These are phyloP conservation scores for Pseudopithomyces chartarum DNA, from an alignment of 2,329 filamentous ascomycete species.

Conservation along the genomic window DNA sequence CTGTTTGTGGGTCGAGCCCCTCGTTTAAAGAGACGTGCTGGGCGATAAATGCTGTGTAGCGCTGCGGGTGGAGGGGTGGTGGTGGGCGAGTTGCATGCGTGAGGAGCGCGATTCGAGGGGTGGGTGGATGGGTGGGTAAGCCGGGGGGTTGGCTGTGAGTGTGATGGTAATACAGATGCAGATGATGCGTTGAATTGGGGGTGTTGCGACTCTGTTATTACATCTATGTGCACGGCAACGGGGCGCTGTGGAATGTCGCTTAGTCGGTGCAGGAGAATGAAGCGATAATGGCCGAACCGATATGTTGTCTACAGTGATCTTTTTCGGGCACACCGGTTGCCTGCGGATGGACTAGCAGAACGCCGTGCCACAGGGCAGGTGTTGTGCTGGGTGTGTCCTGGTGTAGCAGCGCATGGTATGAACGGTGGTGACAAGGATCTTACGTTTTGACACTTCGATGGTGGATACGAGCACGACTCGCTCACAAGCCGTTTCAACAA, in stretches of 20 bases:
- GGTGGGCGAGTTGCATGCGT: background rate
- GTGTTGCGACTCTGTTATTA: background rate
- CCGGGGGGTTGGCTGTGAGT: no score
- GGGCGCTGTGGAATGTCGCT: background rate
- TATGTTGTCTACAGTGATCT: no score
- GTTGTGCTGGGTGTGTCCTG: background rate
- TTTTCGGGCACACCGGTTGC: no score
- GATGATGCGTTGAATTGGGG: background rate
- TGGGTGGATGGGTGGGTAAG: background rate
- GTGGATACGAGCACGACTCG: background rate
- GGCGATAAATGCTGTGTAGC: background rate
- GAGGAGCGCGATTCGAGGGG: background rate
- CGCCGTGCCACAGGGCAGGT: background rate
- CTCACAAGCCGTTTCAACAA: no score
- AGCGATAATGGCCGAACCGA: no score
- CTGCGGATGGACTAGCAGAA: background rate
- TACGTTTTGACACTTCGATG: background rate
- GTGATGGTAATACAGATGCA: no score
- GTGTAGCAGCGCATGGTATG: background rate
- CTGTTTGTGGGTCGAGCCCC: background rate
- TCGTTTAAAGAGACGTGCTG: background rate
- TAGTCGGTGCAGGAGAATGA: background rate
- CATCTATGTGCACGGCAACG: background rate
- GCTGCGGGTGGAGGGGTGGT: background rate
- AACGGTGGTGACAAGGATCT: background rate